A percentile compares a stretch with the other conserved stretches of the same genome.
Evolutionary conservation across 2,329 filamentous ascomycete species (phyloP).

Genomic region (Curvularia eragrostidis): DNA sequence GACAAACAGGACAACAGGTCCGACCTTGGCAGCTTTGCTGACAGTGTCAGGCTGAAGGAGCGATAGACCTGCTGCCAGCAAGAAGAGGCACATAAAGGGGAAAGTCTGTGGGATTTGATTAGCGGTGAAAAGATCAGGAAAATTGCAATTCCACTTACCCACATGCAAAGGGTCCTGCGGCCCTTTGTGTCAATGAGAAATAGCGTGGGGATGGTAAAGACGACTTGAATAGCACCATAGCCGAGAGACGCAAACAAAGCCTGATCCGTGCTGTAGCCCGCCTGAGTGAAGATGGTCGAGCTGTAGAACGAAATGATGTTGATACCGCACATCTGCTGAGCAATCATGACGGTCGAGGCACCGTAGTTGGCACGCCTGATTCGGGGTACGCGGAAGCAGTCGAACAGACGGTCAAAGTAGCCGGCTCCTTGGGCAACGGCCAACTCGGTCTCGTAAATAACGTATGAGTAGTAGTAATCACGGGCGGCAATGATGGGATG

Average conservation of each 20-base stretch:
- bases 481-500: slow-evolving; percentile 45
- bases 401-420: slow-evolving; percentile 54
- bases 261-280: slow-evolving; percentile 35
- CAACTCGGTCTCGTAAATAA: slow-evolving; percentile 47
- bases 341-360: slow-evolving; percentile 51
- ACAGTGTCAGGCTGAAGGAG: slow-evolving; percentile 34
- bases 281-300: slow-evolving; percentile 70
- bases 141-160: slow-evolving; percentile 12
- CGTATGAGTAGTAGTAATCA: slow-evolving; percentile 49
- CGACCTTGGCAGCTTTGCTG: slow-evolving; percentile 34
- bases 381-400: slow-evolving; percentile 54
- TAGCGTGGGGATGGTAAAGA: slow-evolving; percentile 47
- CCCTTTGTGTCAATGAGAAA: slow-evolving; percentile 51
- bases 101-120: slow-evolving; percentile 32
- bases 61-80: slow-evolving; percentile 46
- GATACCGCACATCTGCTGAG: slow-evolving; percentile 52
- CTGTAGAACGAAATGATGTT: slow-evolving; percentile 88
- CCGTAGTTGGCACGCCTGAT: slow-evolving; percentile 49
- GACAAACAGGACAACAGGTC: slow-evolving; percentile 44
- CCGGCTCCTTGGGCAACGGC: slow-evolving; percentile 43
- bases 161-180: slow-evolving; percentile 41
- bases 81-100: slow-evolving; percentile 47
- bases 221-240: slow-evolving; percentile 47
- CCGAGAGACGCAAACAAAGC: slow-evolving; percentile 48
- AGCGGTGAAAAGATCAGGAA: neutral